phyloP scores from a whole-genome alignment of 2,329 filamentous ascomycete genomes.

The Ophiostoma perfectum region DNA sequence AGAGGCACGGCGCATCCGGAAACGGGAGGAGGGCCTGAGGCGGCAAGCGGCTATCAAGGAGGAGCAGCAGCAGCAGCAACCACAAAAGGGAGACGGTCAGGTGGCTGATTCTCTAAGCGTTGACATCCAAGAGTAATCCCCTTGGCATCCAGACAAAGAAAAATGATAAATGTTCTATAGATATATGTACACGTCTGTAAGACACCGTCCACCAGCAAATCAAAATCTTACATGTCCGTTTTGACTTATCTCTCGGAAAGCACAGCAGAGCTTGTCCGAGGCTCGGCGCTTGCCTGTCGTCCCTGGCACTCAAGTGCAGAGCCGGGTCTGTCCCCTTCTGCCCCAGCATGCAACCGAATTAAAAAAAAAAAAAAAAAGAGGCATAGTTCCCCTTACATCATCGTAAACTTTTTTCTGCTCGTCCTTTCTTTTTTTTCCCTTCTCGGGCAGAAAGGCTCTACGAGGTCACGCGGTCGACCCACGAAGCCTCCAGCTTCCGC shows the following conservation, averaged over 20 bases:
- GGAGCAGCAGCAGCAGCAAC: constrained; percentile 32
- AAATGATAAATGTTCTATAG: constrained; percentile 7
- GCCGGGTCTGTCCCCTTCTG: background rate
- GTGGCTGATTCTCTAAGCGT: background rate
- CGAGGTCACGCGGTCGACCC: constrained; percentile 75
- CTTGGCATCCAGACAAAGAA: background rate
- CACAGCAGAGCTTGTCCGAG: too few species aligned
- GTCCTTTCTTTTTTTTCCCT: background rate
- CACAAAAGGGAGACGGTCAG: constrained; percentile 28
- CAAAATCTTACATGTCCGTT: background rate
- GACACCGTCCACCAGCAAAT: background rate
- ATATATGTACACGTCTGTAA: constrained; percentile 13
- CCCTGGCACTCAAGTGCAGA: background rate
- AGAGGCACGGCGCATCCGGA: constrained; percentile 47
- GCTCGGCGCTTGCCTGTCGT: background rate
- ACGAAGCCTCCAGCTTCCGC: constrained; percentile 73
- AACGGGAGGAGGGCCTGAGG: constrained; percentile 52
- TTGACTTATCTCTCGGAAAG: too few species aligned
- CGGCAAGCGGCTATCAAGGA: constrained; percentile 24
- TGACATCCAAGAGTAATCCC: too few species aligned
- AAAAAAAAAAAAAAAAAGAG: too few species aligned
- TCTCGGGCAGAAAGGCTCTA: constrained; percentile 26
- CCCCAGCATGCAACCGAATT: background rate
- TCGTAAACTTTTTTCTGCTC: background rate
- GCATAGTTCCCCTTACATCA: background rate